Conservation (phyloP, 1,284 basidiomycete species). For the Termitomyces sp. region DNA sequence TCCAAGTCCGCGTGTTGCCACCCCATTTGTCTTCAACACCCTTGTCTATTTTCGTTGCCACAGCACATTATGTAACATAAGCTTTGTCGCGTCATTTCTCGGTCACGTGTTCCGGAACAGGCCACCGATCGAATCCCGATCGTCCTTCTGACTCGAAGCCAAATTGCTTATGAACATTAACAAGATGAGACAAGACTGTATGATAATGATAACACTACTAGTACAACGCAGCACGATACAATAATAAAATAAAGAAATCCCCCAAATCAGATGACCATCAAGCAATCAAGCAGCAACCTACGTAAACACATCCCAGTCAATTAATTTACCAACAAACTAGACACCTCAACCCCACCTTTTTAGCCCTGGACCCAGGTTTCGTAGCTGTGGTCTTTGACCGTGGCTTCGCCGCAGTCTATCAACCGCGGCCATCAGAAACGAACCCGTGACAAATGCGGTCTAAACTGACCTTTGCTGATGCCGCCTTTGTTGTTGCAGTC, state of each 20-base stretch:
- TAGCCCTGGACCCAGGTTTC: slow-evolving; percentile 30
- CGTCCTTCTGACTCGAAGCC: background rate
- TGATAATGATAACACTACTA: slow-evolving; percentile 16
- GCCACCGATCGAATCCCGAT: background rate
- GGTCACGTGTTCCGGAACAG: background rate
- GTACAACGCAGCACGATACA: slow-evolving; percentile 14
- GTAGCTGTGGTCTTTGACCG: slow-evolving; percentile 25
- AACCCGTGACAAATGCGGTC: background rate
- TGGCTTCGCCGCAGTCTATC: slow-evolving; percentile 27
- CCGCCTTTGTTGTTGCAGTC: slow-evolving; percentile 18
- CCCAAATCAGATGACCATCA: slow-evolving; percentile 11
- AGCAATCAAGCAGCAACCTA: slow-evolving; percentile 23
- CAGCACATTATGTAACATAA: background rate
- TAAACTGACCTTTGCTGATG: slow-evolving; percentile 14
- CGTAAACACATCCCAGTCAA: slow-evolving; percentile 5
- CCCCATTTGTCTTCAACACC: too few relatives aligned
- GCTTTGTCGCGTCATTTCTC: slow-evolving; percentile 1
- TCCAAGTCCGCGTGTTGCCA: too few relatives aligned
- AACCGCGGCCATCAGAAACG: slow-evolving; percentile 2
- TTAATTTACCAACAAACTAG: slow-evolving; percentile 3
- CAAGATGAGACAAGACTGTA: slow-evolving; percentile 2
- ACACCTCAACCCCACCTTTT: slow-evolving; percentile 22
- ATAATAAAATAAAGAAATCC: slow-evolving; percentile 21
- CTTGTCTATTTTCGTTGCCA: too few relatives aligned
- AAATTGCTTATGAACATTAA: too few relatives aligned